phyloP scores from a whole-genome alignment of 768 basidiomycete species.

The Kwoniella mangroviensis region DNA sequence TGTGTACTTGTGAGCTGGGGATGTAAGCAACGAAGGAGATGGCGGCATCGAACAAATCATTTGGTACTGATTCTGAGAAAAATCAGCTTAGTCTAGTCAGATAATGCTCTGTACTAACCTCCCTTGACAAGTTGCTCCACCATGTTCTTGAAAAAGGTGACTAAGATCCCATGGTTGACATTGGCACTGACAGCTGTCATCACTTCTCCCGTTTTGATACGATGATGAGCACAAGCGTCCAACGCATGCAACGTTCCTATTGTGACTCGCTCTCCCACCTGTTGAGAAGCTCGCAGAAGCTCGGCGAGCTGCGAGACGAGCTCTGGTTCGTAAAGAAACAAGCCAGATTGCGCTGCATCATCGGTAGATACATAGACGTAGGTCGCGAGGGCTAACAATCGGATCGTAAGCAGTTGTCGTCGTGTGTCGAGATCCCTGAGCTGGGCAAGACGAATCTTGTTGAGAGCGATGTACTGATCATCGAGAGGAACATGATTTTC shows the following conservation, averaged over 20 bases:
- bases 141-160: conserved; percentile 83
- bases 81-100: background rate
- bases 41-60: conserved; percentile 69
- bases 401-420: conserved; percentile 76
- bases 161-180: conserved; percentile 91
- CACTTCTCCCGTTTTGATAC: conserved; percentile 81
- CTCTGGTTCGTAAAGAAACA: conserved; percentile 95
- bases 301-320: conserved; percentile 86
- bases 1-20: conserved; percentile 79
- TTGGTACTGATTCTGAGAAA: conserved; percentile 44
- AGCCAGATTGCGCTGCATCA: conserved; percentile 69
- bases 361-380: conserved; percentile 84
- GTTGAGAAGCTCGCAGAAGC: conserved; percentile 77
- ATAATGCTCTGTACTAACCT: conserved; percentile 5
- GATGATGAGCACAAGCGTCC: conserved; percentile 85
- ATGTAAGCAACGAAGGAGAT: conserved; percentile 85
- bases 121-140: conserved; percentile 67
- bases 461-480: conserved; percentile 78
- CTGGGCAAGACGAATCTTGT: conserved; percentile 78
- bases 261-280: conserved; percentile 73
- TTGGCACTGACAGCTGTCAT: conserved; percentile 89
- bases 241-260: conserved; percentile 85
- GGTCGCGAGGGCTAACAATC: conserved; percentile 85
- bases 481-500: conserved; percentile 71
- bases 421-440: conserved; percentile 66